Evolutionary conservation across 139 green algal species (phyloP), one percentile per base, ranked within the genome.

Genomic region (Limnomonas spitsbergensis): DNA sequence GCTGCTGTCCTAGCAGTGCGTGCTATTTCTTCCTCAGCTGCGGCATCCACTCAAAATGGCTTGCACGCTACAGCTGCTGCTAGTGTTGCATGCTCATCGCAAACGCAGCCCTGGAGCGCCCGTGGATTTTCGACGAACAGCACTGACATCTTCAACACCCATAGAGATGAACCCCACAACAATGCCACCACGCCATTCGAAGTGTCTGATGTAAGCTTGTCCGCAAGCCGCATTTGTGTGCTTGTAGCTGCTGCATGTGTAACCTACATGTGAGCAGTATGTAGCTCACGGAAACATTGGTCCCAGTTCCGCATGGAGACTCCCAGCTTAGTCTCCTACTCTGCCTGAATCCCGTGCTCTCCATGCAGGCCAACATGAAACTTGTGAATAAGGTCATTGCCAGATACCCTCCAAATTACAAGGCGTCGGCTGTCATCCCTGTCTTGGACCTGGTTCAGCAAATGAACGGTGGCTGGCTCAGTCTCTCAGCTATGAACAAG

Each of bases 391-490:
- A 97, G 38, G 92, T 97, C 69, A 88, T 98, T 31, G 81, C 86
- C 0, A 80, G 87, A 2, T 99, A 99, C 81, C 96, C 96, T 4
- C 76, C 85, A 29, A 99, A 99, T 87, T 99, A 98, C 85, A 98
- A 98, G 86, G 82, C 85, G 34, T 94, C 86, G 6, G 96, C 95
- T 0, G 78, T 95, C 42, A 99, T 99, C 74, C 96, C 96, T 1
- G 73, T 99, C 52, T 90, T 99, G 26, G 94, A 98, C 78, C 66
- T 99, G 27, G 96, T 95, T n/a, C 96, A 99, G 88, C 93, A 98
- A 82, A 93, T 98, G 88, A 97, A 98, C 83, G 79, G 87, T 0
- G 96, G 96, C 9, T 98, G 89, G 86, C 89, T 99, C 3, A 90
- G 87, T 39, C 85, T 99, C 1, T 80, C 86, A 2, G 93, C 92